phyloP scores from a whole-genome alignment of 1,139 yeast genomes.

The Yueomyces sp. region DNA sequence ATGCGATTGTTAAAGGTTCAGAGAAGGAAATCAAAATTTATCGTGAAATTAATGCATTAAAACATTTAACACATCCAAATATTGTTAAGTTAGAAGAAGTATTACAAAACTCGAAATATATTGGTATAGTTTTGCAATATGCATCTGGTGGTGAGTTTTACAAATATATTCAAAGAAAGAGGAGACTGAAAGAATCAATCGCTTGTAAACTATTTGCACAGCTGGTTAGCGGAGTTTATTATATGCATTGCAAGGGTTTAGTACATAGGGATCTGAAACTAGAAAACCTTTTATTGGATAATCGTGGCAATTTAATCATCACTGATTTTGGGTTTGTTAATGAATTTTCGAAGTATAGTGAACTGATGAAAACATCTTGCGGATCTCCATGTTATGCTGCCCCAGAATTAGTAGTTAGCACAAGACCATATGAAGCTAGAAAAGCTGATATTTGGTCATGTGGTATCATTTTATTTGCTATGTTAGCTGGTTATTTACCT shows the following conservation, averaged over 20 bases:
- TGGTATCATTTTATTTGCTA: conserved; percentile 89
- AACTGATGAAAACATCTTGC: conserved; percentile 88
- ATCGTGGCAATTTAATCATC: conserved; percentile 54
- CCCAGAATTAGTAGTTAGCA: conserved; percentile 86
- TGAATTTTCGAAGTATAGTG: conserved; percentile 57
- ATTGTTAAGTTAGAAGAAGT: conserved; percentile 87
- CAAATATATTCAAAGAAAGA: conserved; percentile 79
- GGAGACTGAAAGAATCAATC: conserved; percentile 70
- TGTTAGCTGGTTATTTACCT: conserved; percentile 94
- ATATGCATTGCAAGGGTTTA: conserved; percentile 55
- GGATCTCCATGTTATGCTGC: conserved; percentile 99
- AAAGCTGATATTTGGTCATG: conserved; percentile 96
- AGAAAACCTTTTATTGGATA: conserved; percentile 58
- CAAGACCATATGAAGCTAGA: conserved; percentile 80
- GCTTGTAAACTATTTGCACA: conserved; percentile 90
- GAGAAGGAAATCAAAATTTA: conserved; percentile 82
- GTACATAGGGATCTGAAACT: conserved; percentile 69
- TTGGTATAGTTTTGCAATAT: conserved; percentile 90
- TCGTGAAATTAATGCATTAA: conserved; percentile 84
- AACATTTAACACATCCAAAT: conserved; percentile 81
- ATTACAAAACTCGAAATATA: conserved; percentile 84
- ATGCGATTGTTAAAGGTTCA: conserved; percentile 69
- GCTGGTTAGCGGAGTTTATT: conserved; percentile 83
- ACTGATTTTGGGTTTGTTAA: conserved; percentile 88
- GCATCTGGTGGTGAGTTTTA: conserved; percentile 97